These are phyloP conservation scores for Cladosporium colombiae DNA, from an alignment of 2,329 filamentous ascomycete species.

Conservation along the genomic window DNA sequence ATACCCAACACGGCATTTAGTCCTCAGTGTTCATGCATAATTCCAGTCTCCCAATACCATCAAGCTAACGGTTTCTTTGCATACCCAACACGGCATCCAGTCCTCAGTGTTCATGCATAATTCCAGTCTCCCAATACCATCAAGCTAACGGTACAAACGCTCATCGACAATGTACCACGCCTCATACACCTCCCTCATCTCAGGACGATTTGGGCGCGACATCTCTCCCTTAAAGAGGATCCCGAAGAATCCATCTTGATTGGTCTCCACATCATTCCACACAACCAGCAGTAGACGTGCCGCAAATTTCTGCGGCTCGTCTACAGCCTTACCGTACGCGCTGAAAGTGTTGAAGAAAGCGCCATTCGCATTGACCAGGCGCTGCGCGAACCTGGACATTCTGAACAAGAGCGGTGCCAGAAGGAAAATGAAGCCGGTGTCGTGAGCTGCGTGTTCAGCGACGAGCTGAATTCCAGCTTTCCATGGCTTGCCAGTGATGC, in stretches of 20 bases:
- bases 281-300: constrained; percentile 6
- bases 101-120: background rate
- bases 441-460: background rate
- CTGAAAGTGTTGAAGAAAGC: background rate
- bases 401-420: background rate
- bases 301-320: constrained; percentile 6
- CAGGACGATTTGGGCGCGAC: background rate
- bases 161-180: constrained; percentile 15
- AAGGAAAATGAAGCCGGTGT: background rate
- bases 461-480: background rate
- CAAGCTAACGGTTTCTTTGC: background rate
- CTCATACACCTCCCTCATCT: background rate
- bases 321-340: background rate
- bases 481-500: background rate
- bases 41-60: background rate
- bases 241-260: constrained; percentile 8
- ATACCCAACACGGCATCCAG: background rate
- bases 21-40: background rate
- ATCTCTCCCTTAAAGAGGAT: constrained; percentile 1
- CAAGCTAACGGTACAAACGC: background rate
- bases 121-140: background rate
- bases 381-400: constrained; percentile 1
- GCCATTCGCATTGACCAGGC: background rate
- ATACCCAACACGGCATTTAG: background rate
- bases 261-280: constrained; percentile 14